Base-by-base conservation (phyloP, 1,284 basidiomycete species). In the Sanghuangporus weigelae region DNA sequence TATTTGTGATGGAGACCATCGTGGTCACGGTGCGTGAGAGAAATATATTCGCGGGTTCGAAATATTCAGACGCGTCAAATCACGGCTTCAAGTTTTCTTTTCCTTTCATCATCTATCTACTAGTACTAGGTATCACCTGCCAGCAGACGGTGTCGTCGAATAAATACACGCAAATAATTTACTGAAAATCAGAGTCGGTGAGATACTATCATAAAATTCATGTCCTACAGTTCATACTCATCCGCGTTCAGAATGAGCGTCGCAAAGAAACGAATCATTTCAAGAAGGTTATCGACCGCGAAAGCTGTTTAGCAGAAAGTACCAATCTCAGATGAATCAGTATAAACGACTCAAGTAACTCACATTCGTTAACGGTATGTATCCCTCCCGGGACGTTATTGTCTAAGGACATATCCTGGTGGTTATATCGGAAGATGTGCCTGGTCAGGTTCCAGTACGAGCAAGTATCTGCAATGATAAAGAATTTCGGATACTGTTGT, bases 391-490 rank as follows among this genome's bases (percentile, higher is more conserved):
- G 51, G 39, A 62, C 42, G 7, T n/a, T 19, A 31, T 40, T 56
- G 6, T 44, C 49, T 8, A 39, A 38, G 7, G 38, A 40, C 21
- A 50, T 46, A 19, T 74, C 72, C 57, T 72, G 69, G 67, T 82
- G 81, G 59, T 74, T 75, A 67, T 83, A 82, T 14, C 81, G 79
- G 71, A 81, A 77, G 64, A 82, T 82, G 57, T 82, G 78, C n/a
- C 68, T 66, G 0, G 80, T 79, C 31, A 82, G 69, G 38, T 75
- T 73, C 81, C 81, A 82, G 65, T 83, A 82, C 67, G 73, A 76
- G 7, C 70, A 71, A 21, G 81, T 82, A 63, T 82, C 80, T 80
- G 67, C 10, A 49, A 49, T 14, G 6, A 38, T 31, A 19, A 46
- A 26, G 31, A 48, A 14, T 53, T 5, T 59, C n/a, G 57, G 53